Evolutionary conservation across 257 asterid genomes (phyloP), one percentile per base, ranked within the genome.

Genomic region (Gardenia jasminoides): DNA sequence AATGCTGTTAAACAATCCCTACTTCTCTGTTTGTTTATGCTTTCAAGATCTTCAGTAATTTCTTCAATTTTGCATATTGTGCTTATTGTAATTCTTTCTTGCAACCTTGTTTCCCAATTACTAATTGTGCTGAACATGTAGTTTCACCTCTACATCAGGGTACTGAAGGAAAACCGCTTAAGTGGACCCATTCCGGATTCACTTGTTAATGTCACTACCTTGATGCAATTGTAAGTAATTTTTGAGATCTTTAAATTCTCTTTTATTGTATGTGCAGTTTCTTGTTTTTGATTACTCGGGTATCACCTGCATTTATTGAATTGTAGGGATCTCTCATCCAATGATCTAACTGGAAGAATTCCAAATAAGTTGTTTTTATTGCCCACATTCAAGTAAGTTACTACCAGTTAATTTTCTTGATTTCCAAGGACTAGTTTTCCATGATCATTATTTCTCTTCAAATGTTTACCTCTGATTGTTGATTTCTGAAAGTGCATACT

Each of bases 321-420:
- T 81, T 75, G 74, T 85, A 94, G 98, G 90, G 97, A 94, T 82
- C 91, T 94, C 70, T 92, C 98, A 28, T 89, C 90, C 77, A 94
- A 91, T 81, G 77, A 87, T 74, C 89, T 94, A 80, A 87, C 86
- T 48, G 98, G 98, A 79, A 89, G 76, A 80, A 76, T 94, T 80
- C 98, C 98, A 17, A 72, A 71, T 70, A 75, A 84, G 33, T 80
- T 94, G 75, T 91, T 91, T 77, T 85, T 92, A 28, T 73, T 83
- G 16, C 90, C 96, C 43, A 79, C 84, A 69, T 91, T 90, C 92
- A 93, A 93, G 98, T 94, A 85, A 24, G 89, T 83, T 41, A 36
- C 12, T 13, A 52, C 22, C 11, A 19, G 72, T 50, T 33, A 44
- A 33, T 54, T 78, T 67, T 43, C n/a, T 47, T 39, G 54, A 28